A percentile compares a stretch with the other conserved stretches of the same genome.
phyloP scores from a whole-genome alignment of 129 eudicot genomes.

The Centaurea solstitialis region DNA sequence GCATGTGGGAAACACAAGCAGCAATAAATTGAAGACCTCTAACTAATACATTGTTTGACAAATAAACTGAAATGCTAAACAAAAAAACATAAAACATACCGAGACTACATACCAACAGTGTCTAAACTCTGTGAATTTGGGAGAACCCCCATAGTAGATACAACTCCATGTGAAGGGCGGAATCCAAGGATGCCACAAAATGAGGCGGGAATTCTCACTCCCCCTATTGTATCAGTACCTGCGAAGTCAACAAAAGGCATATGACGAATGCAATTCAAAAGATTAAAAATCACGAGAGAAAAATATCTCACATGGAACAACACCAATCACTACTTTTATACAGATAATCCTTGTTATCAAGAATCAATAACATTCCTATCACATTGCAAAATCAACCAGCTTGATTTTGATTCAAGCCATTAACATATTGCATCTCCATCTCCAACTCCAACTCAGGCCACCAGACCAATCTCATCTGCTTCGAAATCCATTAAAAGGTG shows the following conservation, averaged over 20 bases:
- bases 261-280: neutral
- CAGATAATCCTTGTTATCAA: neutral
- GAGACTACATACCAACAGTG: conserved; percentile 80
- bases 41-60: conserved; percentile 5
- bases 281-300: neutral
- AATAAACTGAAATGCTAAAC: neutral
- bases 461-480: neutral
- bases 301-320: neutral
- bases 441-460: neutral
- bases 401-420: neutral
- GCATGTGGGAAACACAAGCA: neutral
- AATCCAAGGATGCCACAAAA: conserved; percentile 89
- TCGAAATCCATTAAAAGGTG: neutral
- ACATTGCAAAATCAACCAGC: neutral
- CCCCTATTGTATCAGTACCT: conserved; percentile 87
- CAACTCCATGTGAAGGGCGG: conserved; percentile 87
- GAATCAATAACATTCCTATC: neutral
- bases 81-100: conserved; percentile 24
- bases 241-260: neutral
- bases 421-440: neutral
- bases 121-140: conserved; percentile 90
- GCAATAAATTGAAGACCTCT: conserved; percentile 7
- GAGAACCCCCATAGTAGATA: conserved; percentile 77
- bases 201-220: conserved; percentile 78
- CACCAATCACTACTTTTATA: neutral